Evolutionary conservation across 257 asterid genomes (phyloP), one percentile per base, ranked within the genome.

Genomic region (Fraxinus anomala): DNA sequence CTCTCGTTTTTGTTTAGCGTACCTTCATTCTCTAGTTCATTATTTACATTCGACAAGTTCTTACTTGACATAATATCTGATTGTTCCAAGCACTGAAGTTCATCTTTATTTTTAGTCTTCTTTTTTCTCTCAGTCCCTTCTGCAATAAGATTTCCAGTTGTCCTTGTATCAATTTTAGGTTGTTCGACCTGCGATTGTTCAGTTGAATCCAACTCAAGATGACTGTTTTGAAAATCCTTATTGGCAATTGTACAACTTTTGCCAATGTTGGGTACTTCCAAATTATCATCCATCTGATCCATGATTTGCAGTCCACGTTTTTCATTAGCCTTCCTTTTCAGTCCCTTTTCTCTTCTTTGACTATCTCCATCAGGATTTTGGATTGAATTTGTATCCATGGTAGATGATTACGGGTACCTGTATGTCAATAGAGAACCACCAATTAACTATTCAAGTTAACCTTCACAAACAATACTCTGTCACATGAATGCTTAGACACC

Each of bases 31-130:
- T 42, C 80, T 74, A 59, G 42, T 66, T 70, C 83, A 19, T 39
- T 76, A 37, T 80, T 74, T 49, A 83, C 81, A 77, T 86, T 83
- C 4, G 70, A 75, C 79, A 79, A 51, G 69, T 75, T 78, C 78
- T 81, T 76, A 56, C 75, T 83, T 73, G 83, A 76, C 47, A 82
- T 65, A 73, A 72, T 79, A 54, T 21, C 61, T 70, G 39, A 63
- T 63, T 42, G 49, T 42, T 42, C 21, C 72, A 40, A 19, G 75
- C 40, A 68, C 68, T 74, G 76, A 16, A 65, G 21, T 44, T 70
- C 85, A 44, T 31, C 78, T 56, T 16, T 69, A 68, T 33, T 33
- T 49, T 73, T 66, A 69, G 68, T 39, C 71, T 36, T 73, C 59
- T 68, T 80, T 67, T 72, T 54, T 33, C 17, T 17, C 49, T 66